Conservation (phyloP, 345 rosid genomes). For the Gossypium turneri region DNA sequence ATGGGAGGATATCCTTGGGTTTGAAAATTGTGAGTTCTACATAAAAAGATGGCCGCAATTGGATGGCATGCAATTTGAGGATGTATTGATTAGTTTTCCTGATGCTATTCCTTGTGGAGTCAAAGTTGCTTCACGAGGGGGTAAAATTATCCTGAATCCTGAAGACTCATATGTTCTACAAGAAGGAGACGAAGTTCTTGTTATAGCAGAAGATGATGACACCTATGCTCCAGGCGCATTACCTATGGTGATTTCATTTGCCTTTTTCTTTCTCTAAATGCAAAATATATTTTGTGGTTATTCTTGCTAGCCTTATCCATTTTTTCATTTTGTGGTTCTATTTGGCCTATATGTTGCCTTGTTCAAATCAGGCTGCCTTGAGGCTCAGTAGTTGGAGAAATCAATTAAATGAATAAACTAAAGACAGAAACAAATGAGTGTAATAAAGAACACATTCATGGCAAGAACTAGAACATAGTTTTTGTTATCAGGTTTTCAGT, state of each 20-base stretch:
- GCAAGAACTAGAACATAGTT: background rate
- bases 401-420: background rate
- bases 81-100: slow-evolving; percentile 68
- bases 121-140: slow-evolving; percentile 63
- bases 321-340: slow-evolving; percentile 9
- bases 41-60: slow-evolving; percentile 62
- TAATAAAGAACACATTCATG: slow-evolving; percentile 9
- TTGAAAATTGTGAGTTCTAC: slow-evolving; percentile 77
- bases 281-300: slow-evolving; percentile 7
- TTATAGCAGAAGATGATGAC: slow-evolving; percentile 79
- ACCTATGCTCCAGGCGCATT: slow-evolving; percentile 55
- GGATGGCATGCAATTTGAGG: slow-evolving; percentile 67
- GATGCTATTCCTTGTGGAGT: slow-evolving; percentile 78
- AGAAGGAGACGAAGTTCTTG: slow-evolving; percentile 75
- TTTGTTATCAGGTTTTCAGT: slow-evolving; percentile 4
- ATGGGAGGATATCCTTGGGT: slow-evolving; percentile 79
- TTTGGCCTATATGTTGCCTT: background rate
- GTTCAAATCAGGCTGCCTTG: slow-evolving; percentile 9
- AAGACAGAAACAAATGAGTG: background rate
- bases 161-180: slow-evolving; percentile 59
- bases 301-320: slow-evolving; percentile 1
- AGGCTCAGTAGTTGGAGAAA: slow-evolving; percentile 2
- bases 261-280: slow-evolving; percentile 17
- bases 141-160: slow-evolving; percentile 67
- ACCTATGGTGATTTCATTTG: slow-evolving; percentile 61